Conservation (phyloP, 805 yeast genomes). For the Pichia eremophila region DNA sequence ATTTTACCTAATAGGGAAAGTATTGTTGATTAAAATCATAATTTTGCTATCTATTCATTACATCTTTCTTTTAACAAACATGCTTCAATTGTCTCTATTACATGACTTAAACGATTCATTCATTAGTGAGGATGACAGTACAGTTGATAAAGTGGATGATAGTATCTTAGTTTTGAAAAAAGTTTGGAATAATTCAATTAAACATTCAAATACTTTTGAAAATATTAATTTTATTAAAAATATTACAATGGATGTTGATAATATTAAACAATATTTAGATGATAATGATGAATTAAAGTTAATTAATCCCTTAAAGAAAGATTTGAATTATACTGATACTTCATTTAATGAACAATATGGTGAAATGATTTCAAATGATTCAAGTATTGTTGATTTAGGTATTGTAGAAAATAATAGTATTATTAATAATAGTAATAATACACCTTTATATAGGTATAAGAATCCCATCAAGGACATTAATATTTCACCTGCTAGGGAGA, state of each 20-base stretch:
- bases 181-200: slow-evolving; percentile 15
- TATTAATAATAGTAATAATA: no score
- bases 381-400: slow-evolving; percentile 22
- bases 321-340: background rate
- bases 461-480: no score
- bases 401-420: slow-evolving; percentile 16
- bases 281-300: slow-evolving; percentile 13
- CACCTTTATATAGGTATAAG: no score
- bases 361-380: slow-evolving; percentile 5
- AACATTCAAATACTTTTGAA: slow-evolving; percentile 7
- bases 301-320: background rate
- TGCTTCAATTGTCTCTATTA: no score
- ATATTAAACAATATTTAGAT: slow-evolving; percentile 19
- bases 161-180: slow-evolving; percentile 16
- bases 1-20: no score
- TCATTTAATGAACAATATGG: slow-evolving; percentile 17
- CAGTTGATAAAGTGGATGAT: background rate
- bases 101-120: no score
- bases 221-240: background rate
- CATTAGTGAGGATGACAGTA: no score
- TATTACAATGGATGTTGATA: slow-evolving; percentile 8
- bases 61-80: no score
- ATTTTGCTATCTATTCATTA: no score
- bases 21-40: no score
- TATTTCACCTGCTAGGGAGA: slow-evolving; percentile 11